Evolutionary conservation across 2,329 filamentous ascomycete genomes (phyloP).

Genomic region (Fusarium piperis): DNA sequence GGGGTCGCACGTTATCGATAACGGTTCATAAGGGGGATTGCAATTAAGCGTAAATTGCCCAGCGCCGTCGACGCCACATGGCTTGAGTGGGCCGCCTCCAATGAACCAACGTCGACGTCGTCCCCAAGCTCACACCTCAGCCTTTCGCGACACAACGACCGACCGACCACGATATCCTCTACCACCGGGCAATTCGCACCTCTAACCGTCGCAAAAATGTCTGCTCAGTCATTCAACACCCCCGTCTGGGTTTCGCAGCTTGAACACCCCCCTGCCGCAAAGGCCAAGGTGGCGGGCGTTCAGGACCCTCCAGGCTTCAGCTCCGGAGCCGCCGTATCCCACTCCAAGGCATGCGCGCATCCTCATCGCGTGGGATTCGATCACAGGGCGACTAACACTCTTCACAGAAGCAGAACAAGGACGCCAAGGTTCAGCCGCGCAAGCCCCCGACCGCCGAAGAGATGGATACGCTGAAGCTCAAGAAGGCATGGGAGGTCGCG

Average conservation of each 20-base stretch:
- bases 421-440: constrained; percentile 61
- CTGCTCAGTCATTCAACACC: constrained; percentile 48
- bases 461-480: constrained; percentile 95
- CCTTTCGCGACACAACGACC: constrained; percentile 9
- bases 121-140: constrained; percentile 23
- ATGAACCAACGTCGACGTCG: constrained; percentile 26
- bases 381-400: constrained; percentile 6
- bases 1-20: constrained; percentile 36
- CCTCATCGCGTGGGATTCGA: background rate
- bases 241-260: constrained; percentile 89
- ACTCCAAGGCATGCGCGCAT: constrained; percentile 63
- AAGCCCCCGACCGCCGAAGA: constrained; percentile 80
- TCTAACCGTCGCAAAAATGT: constrained; percentile 11
- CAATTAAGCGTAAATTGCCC: constrained; percentile 42
- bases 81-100: constrained; percentile 25
- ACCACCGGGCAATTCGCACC: background rate
- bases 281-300: constrained; percentile 73
- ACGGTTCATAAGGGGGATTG: constrained; percentile 28
- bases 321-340: constrained; percentile 56
- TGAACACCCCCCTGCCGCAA: constrained; percentile 72
- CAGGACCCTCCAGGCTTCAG: constrained; percentile 88
- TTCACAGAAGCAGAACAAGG: constrained; percentile 61
- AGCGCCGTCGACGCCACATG: constrained; percentile 19
- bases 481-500: constrained; percentile 98
- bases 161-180: background rate